phyloP scores from a whole-genome alignment of 257 asterid genomes.

The Anisodus tanguticus region DNA sequence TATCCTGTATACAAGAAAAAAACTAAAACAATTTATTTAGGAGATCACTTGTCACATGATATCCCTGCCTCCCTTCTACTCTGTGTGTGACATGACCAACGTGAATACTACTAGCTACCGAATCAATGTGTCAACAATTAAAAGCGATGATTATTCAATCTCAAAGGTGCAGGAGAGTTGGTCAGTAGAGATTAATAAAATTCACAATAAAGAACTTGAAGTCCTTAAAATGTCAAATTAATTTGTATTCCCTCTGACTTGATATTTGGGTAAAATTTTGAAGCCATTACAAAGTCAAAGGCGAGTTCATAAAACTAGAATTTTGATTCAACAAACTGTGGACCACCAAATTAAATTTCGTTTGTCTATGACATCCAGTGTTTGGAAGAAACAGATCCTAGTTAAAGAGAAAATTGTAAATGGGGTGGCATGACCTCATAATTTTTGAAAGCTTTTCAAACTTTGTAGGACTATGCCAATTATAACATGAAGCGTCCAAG shows the following conservation, averaged over 20 bases:
- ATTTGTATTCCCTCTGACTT: not conserved
- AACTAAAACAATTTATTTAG: not conserved
- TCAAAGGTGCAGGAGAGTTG: not conserved
- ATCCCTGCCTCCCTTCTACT: not conserved
- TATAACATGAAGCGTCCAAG: not conserved
- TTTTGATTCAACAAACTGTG: conserved; percentile 4
- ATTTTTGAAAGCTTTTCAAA: not conserved
- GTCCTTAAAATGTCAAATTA: not conserved
- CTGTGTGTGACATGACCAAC: not conserved
- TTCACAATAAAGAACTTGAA: not conserved
- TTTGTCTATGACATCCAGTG: not conserved
- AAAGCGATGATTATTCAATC: not conserved
- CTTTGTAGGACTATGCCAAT: not conserved
- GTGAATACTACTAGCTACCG: not conserved
- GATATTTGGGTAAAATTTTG: not conserved
- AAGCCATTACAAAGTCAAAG: not conserved
- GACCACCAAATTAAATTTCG: not conserved
- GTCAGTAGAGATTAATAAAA: not conserved
- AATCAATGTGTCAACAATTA: not conserved
- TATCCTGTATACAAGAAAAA: not conserved
- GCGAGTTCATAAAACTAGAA: not conserved
- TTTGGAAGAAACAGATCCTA: conserved; percentile 6
- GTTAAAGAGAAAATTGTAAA: not conserved
- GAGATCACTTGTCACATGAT: not conserved
- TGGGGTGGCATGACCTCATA: not conserved